A percentile compares a stretch with the other conserved stretches of the same genome.
phyloP scores from a whole-genome alignment of 805 yeast species.

The Metschnikowia shivogae region DNA sequence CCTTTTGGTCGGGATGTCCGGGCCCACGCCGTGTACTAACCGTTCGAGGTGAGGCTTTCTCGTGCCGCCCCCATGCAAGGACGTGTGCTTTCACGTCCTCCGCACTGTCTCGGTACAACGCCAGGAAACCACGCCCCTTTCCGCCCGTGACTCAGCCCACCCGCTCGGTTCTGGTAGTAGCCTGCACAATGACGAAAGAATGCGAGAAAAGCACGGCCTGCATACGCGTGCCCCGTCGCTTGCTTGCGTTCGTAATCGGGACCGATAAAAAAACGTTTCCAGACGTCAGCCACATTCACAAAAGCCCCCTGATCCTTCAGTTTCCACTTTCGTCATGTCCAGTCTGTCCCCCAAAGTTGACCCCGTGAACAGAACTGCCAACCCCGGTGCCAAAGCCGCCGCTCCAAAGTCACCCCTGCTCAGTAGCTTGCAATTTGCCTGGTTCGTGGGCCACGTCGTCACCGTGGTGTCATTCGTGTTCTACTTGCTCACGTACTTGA shows the following conservation, averaged over 20 bases:
- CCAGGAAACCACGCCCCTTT: too few relatives aligned
- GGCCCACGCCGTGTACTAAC: too few relatives aligned
- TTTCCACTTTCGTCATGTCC: neutral
- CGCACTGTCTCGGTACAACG: too few relatives aligned
- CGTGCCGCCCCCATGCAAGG: too few relatives aligned
- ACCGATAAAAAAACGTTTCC: neutral
- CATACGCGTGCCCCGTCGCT: neutral
- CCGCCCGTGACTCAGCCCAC: too few relatives aligned
- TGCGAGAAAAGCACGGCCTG: constrained; percentile 2
- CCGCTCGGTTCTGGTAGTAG: too few relatives aligned
- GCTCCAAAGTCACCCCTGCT: constrained; percentile 3
- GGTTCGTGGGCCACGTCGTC: constrained; percentile 55
- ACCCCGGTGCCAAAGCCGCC: neutral
- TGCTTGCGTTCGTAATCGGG: constrained; percentile 4
- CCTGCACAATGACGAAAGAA: neutral
- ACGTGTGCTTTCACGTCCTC: too few relatives aligned
- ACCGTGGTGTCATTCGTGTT: constrained; percentile 31
- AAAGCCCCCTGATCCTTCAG: neutral
- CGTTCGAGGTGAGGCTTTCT: too few relatives aligned
- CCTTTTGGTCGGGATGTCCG: too few relatives aligned
- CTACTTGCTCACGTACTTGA: constrained; percentile 32
- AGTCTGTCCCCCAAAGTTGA: constrained; percentile 1
- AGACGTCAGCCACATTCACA: neutral
- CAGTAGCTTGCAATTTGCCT: constrained; percentile 61
- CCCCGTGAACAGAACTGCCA: neutral